Evolutionary conservation across 768 basidiomycete species (phyloP).

Genomic region (Lentinula edodes): DNA sequence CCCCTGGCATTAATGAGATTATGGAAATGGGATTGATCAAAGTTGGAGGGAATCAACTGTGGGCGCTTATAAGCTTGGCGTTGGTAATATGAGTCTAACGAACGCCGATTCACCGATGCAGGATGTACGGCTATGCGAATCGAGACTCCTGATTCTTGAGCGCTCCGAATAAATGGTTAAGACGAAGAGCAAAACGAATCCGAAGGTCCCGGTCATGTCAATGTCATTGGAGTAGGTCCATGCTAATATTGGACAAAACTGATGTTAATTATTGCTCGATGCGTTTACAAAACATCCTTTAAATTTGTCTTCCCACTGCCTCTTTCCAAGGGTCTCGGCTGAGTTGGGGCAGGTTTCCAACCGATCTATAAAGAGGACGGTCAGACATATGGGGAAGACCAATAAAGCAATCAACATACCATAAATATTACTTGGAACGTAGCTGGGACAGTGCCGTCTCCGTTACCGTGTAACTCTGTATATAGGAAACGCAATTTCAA

Average conservation of each 20-base stretch:
- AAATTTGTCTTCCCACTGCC: constrained; percentile 58
- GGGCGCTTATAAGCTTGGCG: not conserved
- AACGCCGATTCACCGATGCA: too few species aligned
- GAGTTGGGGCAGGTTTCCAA: constrained; percentile 70
- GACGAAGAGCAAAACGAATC: too few species aligned
- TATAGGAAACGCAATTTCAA: not conserved
- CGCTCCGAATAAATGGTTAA: too few species aligned
- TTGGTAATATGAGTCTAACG: not conserved
- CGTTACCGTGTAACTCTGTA: constrained; percentile 76
- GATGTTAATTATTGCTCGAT: too few species aligned
- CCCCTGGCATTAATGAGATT: constrained; percentile 34
- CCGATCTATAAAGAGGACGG: constrained; percentile 50
- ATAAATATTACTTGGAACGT: constrained; percentile 97
- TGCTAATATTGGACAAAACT: too few species aligned
- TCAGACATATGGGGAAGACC: not conserved
- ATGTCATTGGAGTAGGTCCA: too few species aligned
- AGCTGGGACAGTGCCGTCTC: constrained; percentile 83
- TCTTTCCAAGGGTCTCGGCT: constrained; percentile 60
- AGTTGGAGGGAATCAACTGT: not conserved
- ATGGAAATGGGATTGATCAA: not conserved
- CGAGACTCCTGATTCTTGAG: too few species aligned
- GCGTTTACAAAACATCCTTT: constrained; percentile 46
- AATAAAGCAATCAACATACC: constrained; percentile 37
- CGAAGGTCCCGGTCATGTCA: too few species aligned
- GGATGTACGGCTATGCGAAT: too few species aligned